Evolutionary conservation across 345 rosid genomes (phyloP).

Genomic region (Chamaenerion angustifolium): DNA sequence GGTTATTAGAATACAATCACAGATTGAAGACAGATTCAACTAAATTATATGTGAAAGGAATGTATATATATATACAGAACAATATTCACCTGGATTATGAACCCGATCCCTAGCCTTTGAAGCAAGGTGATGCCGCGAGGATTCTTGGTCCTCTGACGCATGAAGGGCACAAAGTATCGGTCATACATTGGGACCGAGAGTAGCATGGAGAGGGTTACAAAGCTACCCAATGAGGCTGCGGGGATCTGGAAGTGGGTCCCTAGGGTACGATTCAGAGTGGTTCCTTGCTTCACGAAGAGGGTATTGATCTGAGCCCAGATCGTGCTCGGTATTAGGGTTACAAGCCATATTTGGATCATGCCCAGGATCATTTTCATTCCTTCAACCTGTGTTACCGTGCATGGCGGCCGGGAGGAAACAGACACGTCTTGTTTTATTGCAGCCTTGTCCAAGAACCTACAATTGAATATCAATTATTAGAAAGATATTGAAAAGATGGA

Average conservation of each 20-base stretch:
- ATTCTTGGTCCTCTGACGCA: constrained; percentile 52
- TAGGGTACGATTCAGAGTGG: constrained; percentile 51
- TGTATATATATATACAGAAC: no score
- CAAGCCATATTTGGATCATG: constrained; percentile 63
- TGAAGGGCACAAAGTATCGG: constrained; percentile 63
- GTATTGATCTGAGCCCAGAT: constrained; percentile 93
- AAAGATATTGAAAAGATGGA: no score
- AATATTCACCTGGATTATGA: constrained; percentile 28
- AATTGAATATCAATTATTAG: neutral
- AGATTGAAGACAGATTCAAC: no score
- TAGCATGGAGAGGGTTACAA: constrained; percentile 78
- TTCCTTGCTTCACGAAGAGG: constrained; percentile 82
- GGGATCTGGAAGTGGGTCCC: constrained; percentile 58
- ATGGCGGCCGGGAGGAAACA: constrained; percentile 19
- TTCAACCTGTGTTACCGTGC: constrained; percentile 83
- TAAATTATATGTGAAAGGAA: no score
- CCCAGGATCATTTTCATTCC: constrained; percentile 57
- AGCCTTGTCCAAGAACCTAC: constrained; percentile 81
- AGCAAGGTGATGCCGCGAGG: constrained; percentile 77
- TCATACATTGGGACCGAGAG: constrained; percentile 72
- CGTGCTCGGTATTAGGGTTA: constrained; percentile 68
- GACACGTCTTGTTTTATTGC: constrained; percentile 36
- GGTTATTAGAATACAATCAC: no score
- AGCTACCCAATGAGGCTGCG: constrained; percentile 72
- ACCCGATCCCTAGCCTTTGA: constrained; percentile 76